Evolutionary conservation across 2,329 filamentous ascomycete genomes (phyloP), one percentile per base, ranked within the genome.

Genomic region (Bimuria novae-zelandiae): DNA sequence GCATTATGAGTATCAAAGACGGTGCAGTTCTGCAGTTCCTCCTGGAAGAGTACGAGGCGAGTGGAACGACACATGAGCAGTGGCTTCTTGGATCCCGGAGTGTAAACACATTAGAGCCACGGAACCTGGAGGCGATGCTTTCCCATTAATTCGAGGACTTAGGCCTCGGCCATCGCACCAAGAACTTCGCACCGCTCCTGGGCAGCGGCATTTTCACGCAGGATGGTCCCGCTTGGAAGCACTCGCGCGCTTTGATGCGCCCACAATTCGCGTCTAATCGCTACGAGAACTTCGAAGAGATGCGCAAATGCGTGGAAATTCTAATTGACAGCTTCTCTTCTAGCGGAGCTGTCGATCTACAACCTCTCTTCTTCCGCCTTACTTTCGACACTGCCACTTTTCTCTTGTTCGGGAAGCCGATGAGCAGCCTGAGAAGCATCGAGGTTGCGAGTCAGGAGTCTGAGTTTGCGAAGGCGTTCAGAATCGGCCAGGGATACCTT

Each of bases 321-420:
- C 25, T 49, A 7, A 30, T 49, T 10, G 23, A 49, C 8, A 22
- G 22, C n/a, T 10, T 49, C 3, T 35, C 45, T 7, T 46, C 57
- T 0, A 29, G 44, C 1, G 27, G 17, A 2, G 37, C 54, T 7
- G 59, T 67, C 7, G 68, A 73, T 53, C 41, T 75, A 0, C 64
- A 73, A 41, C 67, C 69, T 0, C 55, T 70, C 0, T 73, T 75
- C 41, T 68, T 71, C 52, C 53, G 58, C 25, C 51, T 68, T 7
- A 72, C 66, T 6, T 49, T 72, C 7, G 62, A 66, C 17, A 68
- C 63, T 1, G 62, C 66, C 6, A 67, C 61, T 1, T 49, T 54
- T 21, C 42, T 68, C 11, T 51, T 69, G n/a, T 68, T 71, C 36
- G 64, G 66, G 5, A 53, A 57, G 46, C 54, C 65, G 7, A 52